Evolutionary conservation across 2,329 filamentous ascomycete genomes (phyloP).

Genomic region (Cladophialophora yegresii): DNA sequence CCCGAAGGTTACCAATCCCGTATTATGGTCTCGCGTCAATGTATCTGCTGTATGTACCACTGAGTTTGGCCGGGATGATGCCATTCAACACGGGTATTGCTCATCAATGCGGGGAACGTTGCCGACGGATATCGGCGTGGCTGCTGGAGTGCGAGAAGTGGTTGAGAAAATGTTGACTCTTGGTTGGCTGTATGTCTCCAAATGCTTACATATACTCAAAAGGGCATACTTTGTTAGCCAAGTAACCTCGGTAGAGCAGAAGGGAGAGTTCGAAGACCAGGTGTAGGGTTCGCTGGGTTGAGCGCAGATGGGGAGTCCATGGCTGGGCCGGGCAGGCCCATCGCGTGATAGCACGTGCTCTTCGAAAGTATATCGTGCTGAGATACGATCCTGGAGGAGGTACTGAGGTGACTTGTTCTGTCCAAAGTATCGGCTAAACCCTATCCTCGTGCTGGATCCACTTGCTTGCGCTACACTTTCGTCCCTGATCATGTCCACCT

Average conservation of each 20-base stretch:
- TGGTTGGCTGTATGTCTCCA: conserved; percentile 14
- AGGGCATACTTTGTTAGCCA: neutral
- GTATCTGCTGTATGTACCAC: neutral
- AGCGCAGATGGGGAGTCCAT: neutral
- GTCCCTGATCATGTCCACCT: neutral
- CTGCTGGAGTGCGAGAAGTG: neutral
- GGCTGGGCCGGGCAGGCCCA: neutral
- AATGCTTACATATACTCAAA: conserved; percentile 16
- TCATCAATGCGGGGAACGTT: conserved; percentile 8
- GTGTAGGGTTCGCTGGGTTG: neutral
- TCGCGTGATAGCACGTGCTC: neutral
- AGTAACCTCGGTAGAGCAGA: neutral
- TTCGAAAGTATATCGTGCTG: neutral
- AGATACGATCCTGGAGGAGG: neutral
- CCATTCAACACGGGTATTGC: conserved; percentile 14
- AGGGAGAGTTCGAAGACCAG: neutral
- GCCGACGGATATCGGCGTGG: conserved; percentile 4
- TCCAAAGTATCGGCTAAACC: neutral
- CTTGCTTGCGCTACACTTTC: neutral
- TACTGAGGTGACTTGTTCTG: neutral
- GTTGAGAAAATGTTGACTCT: neutral
- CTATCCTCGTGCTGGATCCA: neutral
- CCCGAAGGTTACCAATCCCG: neutral
- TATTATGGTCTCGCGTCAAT: neutral
- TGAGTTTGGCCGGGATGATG: conserved; percentile 8